These are phyloP conservation scores for Friedmanniomyces simplex DNA, from an alignment of 495 filamentous ascomycete genomes.

Conservation along the genomic window DNA sequence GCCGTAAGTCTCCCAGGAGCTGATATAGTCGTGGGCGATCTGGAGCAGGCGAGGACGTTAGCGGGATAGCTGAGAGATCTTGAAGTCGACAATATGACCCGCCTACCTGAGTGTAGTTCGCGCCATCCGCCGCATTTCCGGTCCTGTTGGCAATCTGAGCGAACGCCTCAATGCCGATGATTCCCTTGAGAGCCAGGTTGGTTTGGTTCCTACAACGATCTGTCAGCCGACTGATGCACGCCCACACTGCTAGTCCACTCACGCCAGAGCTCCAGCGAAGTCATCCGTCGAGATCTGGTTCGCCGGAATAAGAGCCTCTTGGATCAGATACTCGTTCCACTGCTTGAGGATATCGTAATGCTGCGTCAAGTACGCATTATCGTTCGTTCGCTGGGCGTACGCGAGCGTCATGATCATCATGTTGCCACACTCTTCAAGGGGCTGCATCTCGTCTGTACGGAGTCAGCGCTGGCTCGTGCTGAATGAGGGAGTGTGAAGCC, in stretches of 20 bases:
- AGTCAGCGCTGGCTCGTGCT: background rate
- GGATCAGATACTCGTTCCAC: slow-evolving; percentile 29
- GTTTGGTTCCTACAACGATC: slow-evolving; percentile 24
- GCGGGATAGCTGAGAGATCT: too few relatives aligned
- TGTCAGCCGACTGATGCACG: too few relatives aligned
- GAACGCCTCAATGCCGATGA: slow-evolving; percentile 32
- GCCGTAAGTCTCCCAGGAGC: slow-evolving; percentile 24
- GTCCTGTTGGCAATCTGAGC: slow-evolving; percentile 25
- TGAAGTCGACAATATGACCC: too few relatives aligned
- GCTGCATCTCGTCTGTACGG: slow-evolving; percentile 23
- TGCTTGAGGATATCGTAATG: slow-evolving; percentile 31
- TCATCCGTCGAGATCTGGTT: slow-evolving; percentile 32
- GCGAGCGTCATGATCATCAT: slow-evolving; percentile 35
- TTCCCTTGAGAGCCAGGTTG: slow-evolving; percentile 33
- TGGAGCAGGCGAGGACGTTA: too few relatives aligned
- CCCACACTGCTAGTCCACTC: background rate
- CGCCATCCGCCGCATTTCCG: slow-evolving; percentile 22
- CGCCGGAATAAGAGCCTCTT: slow-evolving; percentile 27
- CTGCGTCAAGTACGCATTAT: slow-evolving; percentile 36
- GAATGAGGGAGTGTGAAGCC: background rate
- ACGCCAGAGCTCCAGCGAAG: slow-evolving; percentile 26
- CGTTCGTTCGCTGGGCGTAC: slow-evolving; percentile 40
- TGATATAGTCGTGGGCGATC: slow-evolving; percentile 30
- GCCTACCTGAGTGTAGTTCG: slow-evolving; percentile 21
- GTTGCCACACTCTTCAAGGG: slow-evolving; percentile 33